Conservation (phyloP, 2,329 filamentous ascomycete genomes). For the Capronia epimyces region DNA sequence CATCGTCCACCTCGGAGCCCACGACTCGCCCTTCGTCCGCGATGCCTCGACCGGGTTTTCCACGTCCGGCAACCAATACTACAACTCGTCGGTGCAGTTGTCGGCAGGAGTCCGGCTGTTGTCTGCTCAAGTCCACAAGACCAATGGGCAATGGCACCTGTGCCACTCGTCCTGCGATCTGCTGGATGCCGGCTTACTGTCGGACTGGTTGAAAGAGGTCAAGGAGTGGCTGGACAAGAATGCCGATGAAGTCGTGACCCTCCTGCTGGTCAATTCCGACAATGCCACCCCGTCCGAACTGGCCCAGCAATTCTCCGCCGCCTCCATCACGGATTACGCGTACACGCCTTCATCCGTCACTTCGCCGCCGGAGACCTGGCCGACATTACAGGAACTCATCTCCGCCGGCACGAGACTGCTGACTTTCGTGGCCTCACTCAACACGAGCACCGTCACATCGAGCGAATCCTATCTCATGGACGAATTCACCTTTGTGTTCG, state of each 20-base stretch:
- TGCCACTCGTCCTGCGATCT: conserved; percentile 65
- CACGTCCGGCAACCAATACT: conserved; percentile 63
- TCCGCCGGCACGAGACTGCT: conserved; percentile 59
- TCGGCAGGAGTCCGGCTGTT: conserved; percentile 66
- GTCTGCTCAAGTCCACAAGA: conserved; percentile 64
- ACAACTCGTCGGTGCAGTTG: conserved; percentile 65
- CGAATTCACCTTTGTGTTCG: conserved; percentile 55
- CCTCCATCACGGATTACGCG: conserved; percentile 58
- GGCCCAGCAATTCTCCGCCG: conserved; percentile 49
- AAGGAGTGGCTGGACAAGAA: conserved; percentile 65
- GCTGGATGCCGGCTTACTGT: conserved; percentile 63
- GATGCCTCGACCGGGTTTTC: conserved; percentile 58
- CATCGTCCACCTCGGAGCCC: conserved; percentile 71
- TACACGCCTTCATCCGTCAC: conserved; percentile 51
- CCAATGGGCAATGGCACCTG: conserved; percentile 55
- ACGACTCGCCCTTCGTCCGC: conserved; percentile 67
- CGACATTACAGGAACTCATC: conserved; percentile 67
- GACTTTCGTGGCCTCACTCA: conserved; percentile 58
- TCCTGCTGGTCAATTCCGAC: conserved; percentile 68
- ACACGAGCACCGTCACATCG: conserved; percentile 24
- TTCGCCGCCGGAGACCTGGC: conserved; percentile 53
- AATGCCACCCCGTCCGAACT: conserved; percentile 52
- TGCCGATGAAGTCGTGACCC: conserved; percentile 68
- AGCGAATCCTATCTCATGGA: conserved; percentile 43
- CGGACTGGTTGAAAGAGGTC: conserved; percentile 59